phyloP scores from a whole-genome alignment of 306 rosid species.

The Vigna hirtella region DNA sequence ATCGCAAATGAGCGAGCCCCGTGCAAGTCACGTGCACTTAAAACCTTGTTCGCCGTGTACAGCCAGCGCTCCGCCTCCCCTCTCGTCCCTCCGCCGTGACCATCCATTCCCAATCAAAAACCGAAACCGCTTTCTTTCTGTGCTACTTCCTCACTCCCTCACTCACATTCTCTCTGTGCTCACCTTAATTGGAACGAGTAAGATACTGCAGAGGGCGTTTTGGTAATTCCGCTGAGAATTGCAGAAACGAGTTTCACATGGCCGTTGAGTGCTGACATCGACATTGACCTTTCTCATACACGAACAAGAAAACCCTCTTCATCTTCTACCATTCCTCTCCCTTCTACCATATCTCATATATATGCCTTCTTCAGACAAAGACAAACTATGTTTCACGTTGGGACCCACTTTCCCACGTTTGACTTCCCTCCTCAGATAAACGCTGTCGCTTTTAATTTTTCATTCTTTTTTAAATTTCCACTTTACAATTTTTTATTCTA shows the following conservation, averaged over 20 bases:
- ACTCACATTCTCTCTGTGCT: background rate
- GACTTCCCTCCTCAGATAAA: background rate
- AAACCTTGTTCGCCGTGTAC: slow-evolving; percentile 77
- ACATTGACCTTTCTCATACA: background rate
- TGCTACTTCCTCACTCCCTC: too few species aligned
- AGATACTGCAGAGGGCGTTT: slow-evolving; percentile 3
- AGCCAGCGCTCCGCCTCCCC: slow-evolving; percentile 92
- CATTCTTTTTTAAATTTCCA: too few species aligned
- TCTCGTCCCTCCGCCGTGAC: slow-evolving; percentile 54
- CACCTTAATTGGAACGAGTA: background rate
- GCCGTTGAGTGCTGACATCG: background rate
- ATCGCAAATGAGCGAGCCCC: slow-evolving; percentile 85
- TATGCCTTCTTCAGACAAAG: background rate
- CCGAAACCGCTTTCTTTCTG: too few species aligned
- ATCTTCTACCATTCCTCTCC: too few species aligned
- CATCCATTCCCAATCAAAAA: slow-evolving; percentile 8
- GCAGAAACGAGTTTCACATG: slow-evolving; percentile 42
- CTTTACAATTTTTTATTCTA: too few species aligned
- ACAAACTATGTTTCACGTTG: background rate
- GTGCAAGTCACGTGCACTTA: slow-evolving; percentile 75
- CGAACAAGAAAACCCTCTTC: too few species aligned
- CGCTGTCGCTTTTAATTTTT: background rate
- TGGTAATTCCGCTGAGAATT: background rate
- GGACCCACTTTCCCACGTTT: background rate
- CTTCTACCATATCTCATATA: too few species aligned